Percentiles rank a stretch among this genome's conserved stretches.
These are phyloP conservation scores for Paecilomyces formosus DNA, from an alignment of 2,329 filamentous ascomycete species.

Conservation along the genomic window DNA sequence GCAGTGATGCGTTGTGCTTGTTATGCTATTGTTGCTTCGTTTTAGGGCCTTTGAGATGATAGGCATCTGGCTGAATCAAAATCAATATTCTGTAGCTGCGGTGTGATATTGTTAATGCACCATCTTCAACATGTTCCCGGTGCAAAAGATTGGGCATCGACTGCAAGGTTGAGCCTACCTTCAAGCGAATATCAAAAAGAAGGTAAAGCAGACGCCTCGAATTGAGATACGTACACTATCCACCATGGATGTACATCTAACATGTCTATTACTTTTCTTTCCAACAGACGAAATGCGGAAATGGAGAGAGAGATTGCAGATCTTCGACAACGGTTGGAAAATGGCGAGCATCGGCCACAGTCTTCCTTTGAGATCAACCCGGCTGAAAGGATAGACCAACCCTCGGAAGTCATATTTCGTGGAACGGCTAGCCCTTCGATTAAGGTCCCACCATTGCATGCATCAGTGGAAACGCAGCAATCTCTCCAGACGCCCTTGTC, in stretches of 20 bases:
- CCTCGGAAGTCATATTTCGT: slow-evolving; percentile 26
- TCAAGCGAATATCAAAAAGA: slow-evolving; percentile 59
- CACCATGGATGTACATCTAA: background rate
- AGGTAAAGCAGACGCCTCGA: slow-evolving; percentile 15
- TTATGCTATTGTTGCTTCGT: slow-evolving; percentile 3
- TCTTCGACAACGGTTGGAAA: slow-evolving; percentile 37
- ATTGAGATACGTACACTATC: background rate
- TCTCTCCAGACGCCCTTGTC: slow-evolving; percentile 25
- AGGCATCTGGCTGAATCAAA: slow-evolving; percentile 11
- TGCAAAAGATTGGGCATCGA: slow-evolving; percentile 55
- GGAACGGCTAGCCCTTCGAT: slow-evolving; percentile 22
- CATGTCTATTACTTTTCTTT: slow-evolving; percentile 5
- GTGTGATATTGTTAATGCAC: slow-evolving; percentile 60
- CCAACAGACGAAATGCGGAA: slow-evolving; percentile 51
- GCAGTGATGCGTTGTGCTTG: slow-evolving; percentile 3
- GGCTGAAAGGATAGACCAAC: slow-evolving; percentile 24
- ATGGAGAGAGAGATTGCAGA: slow-evolving; percentile 52
- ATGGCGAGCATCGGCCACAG: slow-evolving; percentile 21
- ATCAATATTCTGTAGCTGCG: slow-evolving; percentile 48
- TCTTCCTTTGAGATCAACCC: slow-evolving; percentile 14
- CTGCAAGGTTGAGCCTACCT: slow-evolving; percentile 59
- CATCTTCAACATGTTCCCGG: slow-evolving; percentile 53
- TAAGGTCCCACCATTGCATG: slow-evolving; percentile 22
- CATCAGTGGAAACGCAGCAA: slow-evolving; percentile 23
- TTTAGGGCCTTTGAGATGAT: background rate